Percentiles rank a stretch among this genome's conserved stretches.
Conservation (phyloP, 2,329 filamentous ascomycete genomes). For the Cercospora sp. region DNA sequence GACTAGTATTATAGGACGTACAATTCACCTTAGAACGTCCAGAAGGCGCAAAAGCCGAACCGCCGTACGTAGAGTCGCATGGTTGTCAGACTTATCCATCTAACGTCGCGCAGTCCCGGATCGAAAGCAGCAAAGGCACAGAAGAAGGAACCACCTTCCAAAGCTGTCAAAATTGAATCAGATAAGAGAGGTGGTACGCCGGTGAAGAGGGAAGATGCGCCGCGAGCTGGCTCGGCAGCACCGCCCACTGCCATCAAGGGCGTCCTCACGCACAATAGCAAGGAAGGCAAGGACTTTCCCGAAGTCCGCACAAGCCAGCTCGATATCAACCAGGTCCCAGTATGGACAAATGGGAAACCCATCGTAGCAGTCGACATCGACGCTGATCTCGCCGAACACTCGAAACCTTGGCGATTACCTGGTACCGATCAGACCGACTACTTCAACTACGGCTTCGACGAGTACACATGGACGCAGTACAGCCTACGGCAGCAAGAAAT, state of each 20-base stretch:
- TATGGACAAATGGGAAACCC: conserved; percentile 74
- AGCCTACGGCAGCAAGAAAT: conserved; percentile 83
- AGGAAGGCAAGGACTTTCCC: conserved; percentile 63
- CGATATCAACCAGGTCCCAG: conserved; percentile 79
- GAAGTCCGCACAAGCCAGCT: conserved; percentile 74
- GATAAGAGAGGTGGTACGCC: conserved; percentile 21
- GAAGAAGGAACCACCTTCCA: conserved; percentile 16
- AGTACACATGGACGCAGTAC: conserved; percentile 96
- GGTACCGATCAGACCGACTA: conserved; percentile 95
- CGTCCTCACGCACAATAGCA: conserved; percentile 49
- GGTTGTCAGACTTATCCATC: neutral
- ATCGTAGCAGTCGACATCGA: conserved; percentile 59
- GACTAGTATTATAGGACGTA: conserved; percentile 45
- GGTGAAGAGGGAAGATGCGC: conserved; percentile 23
- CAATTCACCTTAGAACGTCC: conserved; percentile 56
- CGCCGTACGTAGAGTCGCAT: conserved; percentile 23
- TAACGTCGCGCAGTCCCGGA: conserved; percentile 19
- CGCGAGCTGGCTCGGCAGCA: conserved; percentile 23
- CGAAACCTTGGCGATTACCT: conserved; percentile 93
- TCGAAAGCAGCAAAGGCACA: conserved; percentile 26
- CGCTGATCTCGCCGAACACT: conserved; percentile 61
- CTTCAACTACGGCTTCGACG: conserved; percentile 99
- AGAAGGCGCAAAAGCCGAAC: conserved; percentile 37
- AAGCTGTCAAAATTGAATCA: conserved; percentile 21
- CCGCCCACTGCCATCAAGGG: conserved; percentile 36